Evolutionary conservation across 2,329 filamentous ascomycete species (phyloP), one percentile per base, ranked within the genome.

Genomic region (Penicillium sp.): DNA sequence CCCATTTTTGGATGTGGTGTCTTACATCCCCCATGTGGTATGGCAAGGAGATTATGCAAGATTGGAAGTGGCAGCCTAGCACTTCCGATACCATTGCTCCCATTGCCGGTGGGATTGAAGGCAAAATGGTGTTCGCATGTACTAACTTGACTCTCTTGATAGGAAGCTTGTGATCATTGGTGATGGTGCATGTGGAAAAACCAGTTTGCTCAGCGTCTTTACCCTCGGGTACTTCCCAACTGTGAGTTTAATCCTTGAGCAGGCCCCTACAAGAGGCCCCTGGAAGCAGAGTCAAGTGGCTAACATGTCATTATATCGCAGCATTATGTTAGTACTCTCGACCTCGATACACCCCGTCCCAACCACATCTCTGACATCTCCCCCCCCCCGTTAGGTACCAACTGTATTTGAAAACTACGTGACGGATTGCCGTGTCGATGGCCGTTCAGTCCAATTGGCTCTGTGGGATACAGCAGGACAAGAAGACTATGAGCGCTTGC

Each of bases 331-430:
- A 73, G 77, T 77, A 17, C 33, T 54, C 37, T 38, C 45, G 31
- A 53, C 38, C 29, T 31, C 25, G 29, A 46, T 35, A 53, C 21
- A 46, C 17, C 23, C 46, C 29, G 29, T 27, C 43, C 49, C 27
- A 45, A 25, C 54, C 45, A 58, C 49, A 43, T 51, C 56, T 56
- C 56, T 57, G 31, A 59, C 62, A 45, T 56, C 15, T 33, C 21
- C 62, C 12, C 33, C 33, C 4, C 23, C 33, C 58, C 42, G 50
- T 43, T 64, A 92, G 88, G 93, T 96, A 51, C 94, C 94, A 1
- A 99, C 94, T 47, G 94, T 99, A 38, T 99, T 99, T 77, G 94
- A 99, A 75, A 99, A 99, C 80, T 99, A 99, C 72, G 94, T 99
- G 64, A 99, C 94, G 68, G 94, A 99, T 79, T 99, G 94, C 78